phyloP scores from a whole-genome alignment of 2,329 filamentous ascomycete species.

The Aspergillus brasiliensis region DNA sequence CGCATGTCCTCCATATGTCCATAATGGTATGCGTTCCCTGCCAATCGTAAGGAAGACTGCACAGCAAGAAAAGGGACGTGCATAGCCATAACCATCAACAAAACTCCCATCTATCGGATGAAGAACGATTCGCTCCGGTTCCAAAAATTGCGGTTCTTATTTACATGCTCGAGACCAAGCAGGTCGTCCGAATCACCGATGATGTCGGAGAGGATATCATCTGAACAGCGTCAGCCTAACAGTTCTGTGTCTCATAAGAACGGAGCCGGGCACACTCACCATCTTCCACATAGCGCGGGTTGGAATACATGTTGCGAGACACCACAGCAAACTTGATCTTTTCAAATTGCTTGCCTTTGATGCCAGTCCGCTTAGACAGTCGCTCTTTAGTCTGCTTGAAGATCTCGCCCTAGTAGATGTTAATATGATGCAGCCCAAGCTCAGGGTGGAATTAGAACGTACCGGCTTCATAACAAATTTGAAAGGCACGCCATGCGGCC shows the following conservation, averaged over 20 bases:
- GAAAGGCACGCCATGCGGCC: conserved; percentile 87
- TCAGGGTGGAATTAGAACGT: conserved; percentile 36
- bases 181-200: conserved; percentile 81
- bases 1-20: conserved; percentile 8
- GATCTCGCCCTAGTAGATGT: conserved; percentile 65
- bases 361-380: conserved; percentile 86
- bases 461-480: conserved; percentile 82
- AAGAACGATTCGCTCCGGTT: conserved; percentile 64
- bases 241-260: not conserved
- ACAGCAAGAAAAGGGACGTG: conserved; percentile 1
- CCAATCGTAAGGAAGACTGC: conserved; percentile 3
- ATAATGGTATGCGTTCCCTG: conserved; percentile 6
- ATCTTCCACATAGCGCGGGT: conserved; percentile 81
- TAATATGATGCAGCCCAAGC: conserved; percentile 8
- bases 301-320: conserved; percentile 69
- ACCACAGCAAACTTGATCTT: conserved; percentile 96
- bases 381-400: conserved; percentile 93
- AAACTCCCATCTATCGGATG: conserved; percentile 53
- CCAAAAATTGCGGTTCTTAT: conserved; percentile 63
- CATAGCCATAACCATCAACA: conserved; percentile 1
- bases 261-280: conserved; percentile 59
- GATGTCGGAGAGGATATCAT: conserved; percentile 50
- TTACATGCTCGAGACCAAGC: conserved; percentile 67
- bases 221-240: conserved; percentile 29
- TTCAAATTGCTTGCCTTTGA: conserved; percentile 97